phyloP scores from a whole-genome alignment of 2,329 filamentous ascomycete genomes.

The Macroventuria anomochaeta region DNA sequence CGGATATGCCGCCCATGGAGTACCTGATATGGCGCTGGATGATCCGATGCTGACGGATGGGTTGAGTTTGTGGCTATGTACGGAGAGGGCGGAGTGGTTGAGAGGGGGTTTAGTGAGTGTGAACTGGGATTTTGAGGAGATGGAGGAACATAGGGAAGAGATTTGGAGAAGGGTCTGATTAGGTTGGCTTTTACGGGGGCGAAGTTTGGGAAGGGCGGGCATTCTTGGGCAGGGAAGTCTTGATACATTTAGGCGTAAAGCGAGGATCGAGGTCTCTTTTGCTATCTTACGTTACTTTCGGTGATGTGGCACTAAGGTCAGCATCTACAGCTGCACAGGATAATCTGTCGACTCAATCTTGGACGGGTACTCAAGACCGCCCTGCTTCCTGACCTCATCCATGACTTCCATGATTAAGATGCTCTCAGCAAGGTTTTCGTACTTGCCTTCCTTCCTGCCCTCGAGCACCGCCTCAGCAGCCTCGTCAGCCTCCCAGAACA shows the following conservation, averaged over 20 bases:
- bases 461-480: conserved; percentile 76
- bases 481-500: conserved; percentile 90
- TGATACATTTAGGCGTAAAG: no score
- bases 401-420: conserved; percentile 83
- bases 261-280: no score
- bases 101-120: conserved; percentile 19
- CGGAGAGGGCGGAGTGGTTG: conserved; percentile 18
- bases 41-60: conserved; percentile 16
- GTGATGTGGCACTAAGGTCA: neutral
- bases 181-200: conserved; percentile 25
- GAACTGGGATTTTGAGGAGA: conserved; percentile 41
- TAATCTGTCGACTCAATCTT: conserved; percentile 64
- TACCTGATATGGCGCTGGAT: conserved; percentile 5
- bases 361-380: conserved; percentile 67
- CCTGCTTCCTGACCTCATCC: conserved; percentile 71
- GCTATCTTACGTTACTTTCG: neutral
- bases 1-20: neutral
- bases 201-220: conserved; percentile 19
- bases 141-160: conserved; percentile 34
- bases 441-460: conserved; percentile 75
- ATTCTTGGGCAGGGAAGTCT: no score
- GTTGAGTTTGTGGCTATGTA: conserved; percentile 15
- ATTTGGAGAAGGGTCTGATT: conserved; percentile 34
- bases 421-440: conserved; percentile 72
- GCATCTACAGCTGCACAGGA: conserved; percentile 36